Percentiles rank a stretch among this genome's conserved stretches.
phyloP scores from a whole-genome alignment of 495 filamentous ascomycete genomes.

The Xylaria castorea region DNA sequence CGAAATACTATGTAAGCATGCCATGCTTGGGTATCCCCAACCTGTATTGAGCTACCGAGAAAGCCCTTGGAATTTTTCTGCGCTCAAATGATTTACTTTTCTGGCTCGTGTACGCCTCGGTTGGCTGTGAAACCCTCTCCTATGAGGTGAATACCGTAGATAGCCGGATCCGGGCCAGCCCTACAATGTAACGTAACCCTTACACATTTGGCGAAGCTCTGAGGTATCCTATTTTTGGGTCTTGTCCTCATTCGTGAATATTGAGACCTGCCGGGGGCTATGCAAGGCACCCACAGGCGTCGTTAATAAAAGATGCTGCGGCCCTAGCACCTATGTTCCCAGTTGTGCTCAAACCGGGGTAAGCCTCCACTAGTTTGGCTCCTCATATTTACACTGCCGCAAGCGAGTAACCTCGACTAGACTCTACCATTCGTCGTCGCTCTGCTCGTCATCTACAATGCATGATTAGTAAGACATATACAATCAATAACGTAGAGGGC shows the following conservation, averaged over 20 bases:
- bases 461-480: slow-evolving; percentile 34
- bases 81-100: neutral
- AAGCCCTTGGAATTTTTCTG: neutral
- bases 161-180: too few species aligned
- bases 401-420: slow-evolving; percentile 28
- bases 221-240: neutral
- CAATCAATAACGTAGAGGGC: neutral
- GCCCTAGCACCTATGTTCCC: neutral
- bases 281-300: neutral
- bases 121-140: too few species aligned
- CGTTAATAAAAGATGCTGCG: neutral
- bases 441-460: slow-evolving; percentile 76
- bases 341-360: slow-evolving; percentile 15
- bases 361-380: slow-evolving; percentile 27
- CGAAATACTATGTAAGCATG: neutral
- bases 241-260: slow-evolving; percentile 10
- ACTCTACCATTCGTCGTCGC: slow-evolving; percentile 77
- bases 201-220: neutral
- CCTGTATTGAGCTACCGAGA: neutral
- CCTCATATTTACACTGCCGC: slow-evolving; percentile 22
- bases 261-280: neutral
- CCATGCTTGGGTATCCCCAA: neutral
- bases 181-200: neutral
- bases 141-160: neutral
- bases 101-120: neutral